Conservation (phyloP, 805 yeast species). For the Lipomyces orientalis region DNA sequence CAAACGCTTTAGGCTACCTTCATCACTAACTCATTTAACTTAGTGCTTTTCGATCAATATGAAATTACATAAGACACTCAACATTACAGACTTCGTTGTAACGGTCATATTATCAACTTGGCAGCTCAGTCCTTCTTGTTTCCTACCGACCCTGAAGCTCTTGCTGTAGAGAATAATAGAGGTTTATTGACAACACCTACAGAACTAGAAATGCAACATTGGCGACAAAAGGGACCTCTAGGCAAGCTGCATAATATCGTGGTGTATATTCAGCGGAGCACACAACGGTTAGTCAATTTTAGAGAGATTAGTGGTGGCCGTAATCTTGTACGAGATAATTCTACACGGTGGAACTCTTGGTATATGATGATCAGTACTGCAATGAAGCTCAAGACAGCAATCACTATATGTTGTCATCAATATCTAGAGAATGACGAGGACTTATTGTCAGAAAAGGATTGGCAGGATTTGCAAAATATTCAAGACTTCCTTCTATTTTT, state of each 20-base stretch:
- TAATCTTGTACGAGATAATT: too few relatives aligned
- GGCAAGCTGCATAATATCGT: conserved; percentile 13
- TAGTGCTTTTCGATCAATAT: neutral
- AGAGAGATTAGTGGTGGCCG: neutral
- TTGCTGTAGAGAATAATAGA: too few relatives aligned
- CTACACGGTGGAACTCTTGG: conserved; percentile 15
- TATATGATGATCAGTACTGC: conserved; percentile 1
- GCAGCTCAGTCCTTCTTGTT: conserved; percentile 1
- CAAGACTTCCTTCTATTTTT: conserved; percentile 6
- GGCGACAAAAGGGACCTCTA: conserved; percentile 9
- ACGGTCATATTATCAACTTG: conserved; percentile 1
- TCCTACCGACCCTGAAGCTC: neutral
- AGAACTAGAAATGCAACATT: conserved; percentile 3
- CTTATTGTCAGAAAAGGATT: neutral
- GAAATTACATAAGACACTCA: neutral
- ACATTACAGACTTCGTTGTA: neutral
- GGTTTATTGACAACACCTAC: too few relatives aligned
- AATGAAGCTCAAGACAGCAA: neutral
- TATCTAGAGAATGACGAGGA: neutral
- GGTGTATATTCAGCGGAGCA: neutral
- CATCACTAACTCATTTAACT: too few relatives aligned
- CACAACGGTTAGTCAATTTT: neutral
- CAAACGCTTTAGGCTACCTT: too few relatives aligned
- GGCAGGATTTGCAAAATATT: too few relatives aligned
- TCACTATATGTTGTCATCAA: neutral